Base-by-base conservation (phyloP, 805 yeast species). In the Clavispora santaluciae region DNA sequence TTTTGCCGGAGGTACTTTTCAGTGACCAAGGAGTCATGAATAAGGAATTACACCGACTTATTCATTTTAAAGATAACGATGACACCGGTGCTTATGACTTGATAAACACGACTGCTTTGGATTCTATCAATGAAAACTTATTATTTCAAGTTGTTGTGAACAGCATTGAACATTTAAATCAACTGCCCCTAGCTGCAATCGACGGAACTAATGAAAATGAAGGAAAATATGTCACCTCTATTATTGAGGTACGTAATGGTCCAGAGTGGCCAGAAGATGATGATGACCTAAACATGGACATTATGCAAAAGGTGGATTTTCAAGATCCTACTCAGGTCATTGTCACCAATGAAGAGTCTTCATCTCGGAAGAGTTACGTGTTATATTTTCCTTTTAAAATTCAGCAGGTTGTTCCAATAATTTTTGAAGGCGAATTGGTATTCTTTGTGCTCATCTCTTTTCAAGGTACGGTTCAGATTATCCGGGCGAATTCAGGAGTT, bases 371-470 rank as follows among this genome's bases (percentile, higher is more conserved):
- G 16, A 57, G 57, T 42, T 60, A 59, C 28, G 67, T 70, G 3
- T 55, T 70, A 26, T 67, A 70, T 36, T 73, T 70, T 30, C 68
- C 80, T 3, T 76, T 63, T 33, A 70, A 67, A 39, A 73, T 73
- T 25, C 73, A 76, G 26, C 73, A 78, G 36, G 73, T 70, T n/a
- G 42, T 63, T 2, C 73, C 73, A 2, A 42, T 69, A 5, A 44
- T 63, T 5, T 40, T 72, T 20, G 60, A 57, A 26, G 55, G 60
- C 3, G 50, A 51, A 18, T 63, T 68, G 8, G 50, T 54, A 12
- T 79, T 65, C 50, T 75, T 81, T 67, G 73, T 74, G 9, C 55
- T 79, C 17, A 69, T 82, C 0, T 78, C 86, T 0, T 81, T 80
- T 35, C 66, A 72, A 22, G 89, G 89, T 0, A 59, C 77, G 0